phyloP scores from a whole-genome alignment of 1,284 basidiomycete genomes.

The Fomitiporia mediterranea region DNA sequence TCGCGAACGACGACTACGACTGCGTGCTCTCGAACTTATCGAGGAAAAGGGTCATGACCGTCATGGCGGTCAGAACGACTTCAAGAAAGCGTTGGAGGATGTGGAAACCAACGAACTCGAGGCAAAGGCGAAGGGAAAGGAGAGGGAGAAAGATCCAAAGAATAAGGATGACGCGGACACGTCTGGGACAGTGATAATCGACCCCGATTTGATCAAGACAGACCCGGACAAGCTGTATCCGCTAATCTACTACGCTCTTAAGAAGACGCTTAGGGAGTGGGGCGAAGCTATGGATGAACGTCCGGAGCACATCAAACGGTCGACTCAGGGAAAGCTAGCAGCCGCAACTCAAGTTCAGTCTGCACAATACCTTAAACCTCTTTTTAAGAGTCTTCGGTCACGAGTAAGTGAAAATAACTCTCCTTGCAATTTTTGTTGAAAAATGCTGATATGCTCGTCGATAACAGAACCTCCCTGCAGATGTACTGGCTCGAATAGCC shows the following conservation, averaged over 20 bases:
- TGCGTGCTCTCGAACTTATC: constrained; percentile 91
- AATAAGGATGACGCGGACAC: constrained; percentile 36
- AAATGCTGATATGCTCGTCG: not conserved
- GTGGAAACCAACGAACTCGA: constrained; percentile 83
- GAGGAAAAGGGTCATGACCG: constrained; percentile 81
- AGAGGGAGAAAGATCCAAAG: constrained; percentile 50
- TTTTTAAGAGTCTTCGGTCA: constrained; percentile 87
- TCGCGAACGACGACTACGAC: constrained; percentile 83
- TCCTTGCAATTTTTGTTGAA: too few relatives aligned
- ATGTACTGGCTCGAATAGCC: constrained; percentile 85
- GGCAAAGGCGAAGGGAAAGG: constrained; percentile 53
- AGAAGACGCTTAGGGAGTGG: constrained; percentile 93
- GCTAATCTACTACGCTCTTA: constrained; percentile 94
- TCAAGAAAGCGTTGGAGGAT: constrained; percentile 88
- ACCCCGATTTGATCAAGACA: constrained; percentile 79
- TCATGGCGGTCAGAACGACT: constrained; percentile 86
- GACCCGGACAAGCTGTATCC: constrained; percentile 98
- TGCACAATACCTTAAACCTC: constrained; percentile 93
- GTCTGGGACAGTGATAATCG: constrained; percentile 54
- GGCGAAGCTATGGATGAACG: constrained; percentile 89
- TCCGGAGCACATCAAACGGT: constrained; percentile 79
- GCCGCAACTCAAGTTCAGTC: constrained; percentile 95
- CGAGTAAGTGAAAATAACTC: constrained; percentile 75
- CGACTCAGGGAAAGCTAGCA: constrained; percentile 89
- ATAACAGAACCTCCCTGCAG: constrained; percentile 70